Conservation (phyloP, 805 yeast species). For the Schizosaccharomyces octosporus region DNA sequence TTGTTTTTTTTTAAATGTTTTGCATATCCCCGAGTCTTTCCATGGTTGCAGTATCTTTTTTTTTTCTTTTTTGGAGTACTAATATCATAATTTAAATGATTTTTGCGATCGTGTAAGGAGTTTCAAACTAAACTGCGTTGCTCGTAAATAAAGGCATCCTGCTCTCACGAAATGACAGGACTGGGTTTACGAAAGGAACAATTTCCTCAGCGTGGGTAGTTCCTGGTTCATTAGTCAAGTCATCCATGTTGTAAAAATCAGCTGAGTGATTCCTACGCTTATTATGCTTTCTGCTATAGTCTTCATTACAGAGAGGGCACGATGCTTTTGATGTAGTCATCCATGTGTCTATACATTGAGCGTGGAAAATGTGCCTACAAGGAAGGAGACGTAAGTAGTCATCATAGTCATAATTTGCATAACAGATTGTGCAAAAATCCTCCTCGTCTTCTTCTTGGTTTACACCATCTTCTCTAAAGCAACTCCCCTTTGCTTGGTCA, state of each 20-base stretch:
- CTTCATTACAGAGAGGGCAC: conserved; percentile 2
- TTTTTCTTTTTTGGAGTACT: too few species aligned
- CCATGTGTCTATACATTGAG: conserved; percentile 1
- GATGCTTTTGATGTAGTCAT: background rate
- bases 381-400: background rate
- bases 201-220: background rate
- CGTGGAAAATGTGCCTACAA: conserved; percentile 1
- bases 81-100: too few species aligned
- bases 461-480: background rate
- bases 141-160: background rate
- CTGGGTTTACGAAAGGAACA: background rate
- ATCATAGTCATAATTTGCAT: background rate
- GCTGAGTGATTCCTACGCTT: too few species aligned
- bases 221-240: background rate
- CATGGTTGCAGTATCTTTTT: too few species aligned
- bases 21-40: too few species aligned
- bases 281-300: background rate
- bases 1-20: too few species aligned
- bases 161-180: background rate
- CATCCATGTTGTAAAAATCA: too few species aligned
- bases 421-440: background rate
- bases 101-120: too few species aligned
- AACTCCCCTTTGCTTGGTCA: background rate
- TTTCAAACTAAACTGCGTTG: background rate
- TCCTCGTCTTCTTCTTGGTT: background rate